phyloP scores from a whole-genome alignment of 1,139 yeast species.

The Magnusiomyces sp. region DNA sequence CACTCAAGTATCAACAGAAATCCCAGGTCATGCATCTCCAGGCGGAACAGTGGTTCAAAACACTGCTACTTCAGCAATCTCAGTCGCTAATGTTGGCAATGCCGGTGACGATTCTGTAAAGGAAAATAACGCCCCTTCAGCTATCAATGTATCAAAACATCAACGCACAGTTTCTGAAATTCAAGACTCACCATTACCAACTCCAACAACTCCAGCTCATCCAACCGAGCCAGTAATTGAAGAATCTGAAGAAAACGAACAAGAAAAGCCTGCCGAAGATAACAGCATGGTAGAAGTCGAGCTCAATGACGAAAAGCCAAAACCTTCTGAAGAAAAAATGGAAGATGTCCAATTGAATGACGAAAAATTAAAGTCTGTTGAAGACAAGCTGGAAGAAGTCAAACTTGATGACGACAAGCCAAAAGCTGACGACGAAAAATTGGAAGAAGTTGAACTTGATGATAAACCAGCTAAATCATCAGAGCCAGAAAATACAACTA shows the following conservation, averaged over 20 bases:
- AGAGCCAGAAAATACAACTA: slow-evolving; percentile 1
- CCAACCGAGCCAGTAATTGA: slow-evolving; percentile 10
- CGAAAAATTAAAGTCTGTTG: slow-evolving; percentile 18
- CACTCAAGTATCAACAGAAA: slow-evolving; percentile 13
- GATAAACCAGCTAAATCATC: slow-evolving; percentile 7
- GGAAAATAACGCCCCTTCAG: neutral
- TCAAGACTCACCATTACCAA: slow-evolving; percentile 8
- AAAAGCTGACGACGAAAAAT: slow-evolving; percentile 22
- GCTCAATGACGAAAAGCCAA: neutral
- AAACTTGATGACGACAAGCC: slow-evolving; percentile 7
- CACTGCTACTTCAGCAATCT: neutral
- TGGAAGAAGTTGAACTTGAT: slow-evolving; percentile 14
- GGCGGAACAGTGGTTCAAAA: slow-evolving; percentile 8
- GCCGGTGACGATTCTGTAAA: neutral
- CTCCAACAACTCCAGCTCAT: neutral
- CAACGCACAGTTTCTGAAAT: slow-evolving; percentile 14
- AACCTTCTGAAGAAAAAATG: neutral
- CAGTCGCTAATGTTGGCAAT: neutral
- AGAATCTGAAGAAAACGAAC: slow-evolving; percentile 10
- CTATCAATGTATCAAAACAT: slow-evolving; percentile 3
- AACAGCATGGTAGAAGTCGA: slow-evolving; percentile 6
- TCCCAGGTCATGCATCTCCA: neutral
- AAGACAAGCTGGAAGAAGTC: slow-evolving; percentile 16
- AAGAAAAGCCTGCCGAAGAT: slow-evolving; percentile 3
- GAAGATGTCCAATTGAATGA: slow-evolving; percentile 1